phyloP scores from a whole-genome alignment of 306 rosid species.

The Astragalus membranaceus region DNA sequence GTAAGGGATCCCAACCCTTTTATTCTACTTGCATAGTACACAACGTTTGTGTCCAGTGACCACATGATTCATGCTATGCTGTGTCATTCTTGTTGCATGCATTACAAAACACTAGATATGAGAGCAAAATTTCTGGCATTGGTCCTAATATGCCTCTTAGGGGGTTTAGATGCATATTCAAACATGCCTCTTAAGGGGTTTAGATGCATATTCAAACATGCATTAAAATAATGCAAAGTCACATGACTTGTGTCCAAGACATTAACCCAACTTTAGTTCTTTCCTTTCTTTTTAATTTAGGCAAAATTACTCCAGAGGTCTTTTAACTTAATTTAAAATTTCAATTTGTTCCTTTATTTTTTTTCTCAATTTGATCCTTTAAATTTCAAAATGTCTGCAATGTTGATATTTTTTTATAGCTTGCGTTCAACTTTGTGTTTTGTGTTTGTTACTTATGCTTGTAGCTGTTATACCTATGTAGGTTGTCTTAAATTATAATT shows the following conservation, averaged over 20 bases:
- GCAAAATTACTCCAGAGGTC: no score
- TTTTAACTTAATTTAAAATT: no score
- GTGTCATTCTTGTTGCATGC: neutral
- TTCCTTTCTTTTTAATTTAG: neutral
- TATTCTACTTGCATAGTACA: neutral
- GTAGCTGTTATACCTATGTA: no score
- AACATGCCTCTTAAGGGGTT: neutral
- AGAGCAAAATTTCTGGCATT: neutral
- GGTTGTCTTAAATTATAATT: no score
- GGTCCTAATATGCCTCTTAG: neutral
- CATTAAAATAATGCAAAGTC: neutral
- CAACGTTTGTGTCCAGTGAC: neutral
- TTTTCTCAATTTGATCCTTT: no score
- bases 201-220: neutral
- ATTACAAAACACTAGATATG: neutral
- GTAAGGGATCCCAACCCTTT: conserved; percentile 30
- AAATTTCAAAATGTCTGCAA: no score
- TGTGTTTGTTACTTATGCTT: no score
- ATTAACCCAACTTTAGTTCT: neutral
- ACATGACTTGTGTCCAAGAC: neutral
- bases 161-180: neutral
- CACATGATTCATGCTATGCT: neutral
- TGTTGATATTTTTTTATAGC: no score
- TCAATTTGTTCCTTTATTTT: no score
- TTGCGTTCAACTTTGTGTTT: no score